Conservation (phyloP, 768 basidiomycete genomes). For the Arthromyces matolae region DNA sequence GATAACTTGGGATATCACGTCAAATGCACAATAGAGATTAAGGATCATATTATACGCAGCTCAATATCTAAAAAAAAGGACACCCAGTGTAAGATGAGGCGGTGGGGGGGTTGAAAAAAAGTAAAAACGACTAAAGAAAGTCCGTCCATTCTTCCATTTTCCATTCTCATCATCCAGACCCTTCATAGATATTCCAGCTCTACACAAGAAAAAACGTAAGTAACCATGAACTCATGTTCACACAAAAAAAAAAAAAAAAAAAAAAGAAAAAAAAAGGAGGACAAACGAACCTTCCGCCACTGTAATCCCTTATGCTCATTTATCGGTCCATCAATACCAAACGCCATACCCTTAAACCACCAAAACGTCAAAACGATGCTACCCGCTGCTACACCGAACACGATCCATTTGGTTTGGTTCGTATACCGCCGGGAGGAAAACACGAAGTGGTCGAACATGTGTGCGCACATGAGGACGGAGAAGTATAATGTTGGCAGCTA, state of each 20-base stretch:
- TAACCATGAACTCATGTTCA: no score
- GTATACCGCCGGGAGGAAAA: conserved; percentile 71
- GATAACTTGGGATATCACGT: not conserved
- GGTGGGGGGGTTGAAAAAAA: no score
- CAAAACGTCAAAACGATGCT: conserved; percentile 78
- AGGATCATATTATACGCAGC: conserved; percentile 19
- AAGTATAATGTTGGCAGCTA: conserved; percentile 98
- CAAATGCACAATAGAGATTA: conserved; percentile 11
- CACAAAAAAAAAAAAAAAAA: no score
- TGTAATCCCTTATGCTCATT: conserved; percentile 71
- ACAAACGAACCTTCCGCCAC: conserved; percentile 67
- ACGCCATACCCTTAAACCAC: conserved; percentile 91
- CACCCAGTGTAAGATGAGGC: no score
- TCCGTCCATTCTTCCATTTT: no score
- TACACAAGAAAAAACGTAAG: conserved; percentile 8
- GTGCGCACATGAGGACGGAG: conserved; percentile 85
- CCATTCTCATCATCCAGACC: no score
- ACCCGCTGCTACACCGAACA: conserved; percentile 60
- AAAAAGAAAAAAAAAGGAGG: not conserved
- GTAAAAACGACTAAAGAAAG: no score
- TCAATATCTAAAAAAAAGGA: conserved; percentile 13
- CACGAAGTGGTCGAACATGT: conserved; percentile 89
- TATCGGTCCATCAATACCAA: conserved; percentile 89
- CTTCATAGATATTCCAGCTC: conserved; percentile 33
- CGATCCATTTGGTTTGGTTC: conserved; percentile 61